These are phyloP conservation scores for Kockiozyma suomiensis DNA, from an alignment of 805 yeast genomes.

Conservation along the genomic window DNA sequence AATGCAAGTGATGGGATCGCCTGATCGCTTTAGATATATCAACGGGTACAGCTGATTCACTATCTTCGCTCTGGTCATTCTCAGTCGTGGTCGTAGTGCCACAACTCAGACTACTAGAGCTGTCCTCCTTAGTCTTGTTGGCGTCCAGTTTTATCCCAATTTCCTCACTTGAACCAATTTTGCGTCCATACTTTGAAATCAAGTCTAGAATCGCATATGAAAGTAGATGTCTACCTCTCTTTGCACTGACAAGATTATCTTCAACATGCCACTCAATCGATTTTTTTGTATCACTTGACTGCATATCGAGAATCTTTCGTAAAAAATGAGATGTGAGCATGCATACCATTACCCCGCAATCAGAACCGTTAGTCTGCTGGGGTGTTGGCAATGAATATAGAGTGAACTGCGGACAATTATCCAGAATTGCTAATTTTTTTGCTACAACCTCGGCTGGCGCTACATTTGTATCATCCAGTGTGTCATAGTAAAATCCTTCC, in stretches of 20 bases:
- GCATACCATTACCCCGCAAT: constrained; percentile 38
- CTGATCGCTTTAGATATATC: background rate
- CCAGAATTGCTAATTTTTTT: constrained; percentile 40
- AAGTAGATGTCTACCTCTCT: constrained; percentile 24
- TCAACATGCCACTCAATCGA: constrained; percentile 12
- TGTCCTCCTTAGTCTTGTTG: background rate
- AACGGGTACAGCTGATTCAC: background rate
- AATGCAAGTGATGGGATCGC: background rate
- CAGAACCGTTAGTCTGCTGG: constrained; percentile 35
- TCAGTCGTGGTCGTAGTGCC: background rate
- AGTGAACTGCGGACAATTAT: background rate
- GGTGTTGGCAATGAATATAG: constrained; percentile 23
- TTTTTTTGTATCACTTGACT: background rate
- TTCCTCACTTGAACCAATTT: constrained; percentile 9
- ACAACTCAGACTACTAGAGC: background rate
- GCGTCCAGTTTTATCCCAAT: constrained; percentile 2
- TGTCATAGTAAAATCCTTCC: constrained; percentile 60
- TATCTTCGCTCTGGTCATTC: background rate
- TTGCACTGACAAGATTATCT: constrained; percentile 5
- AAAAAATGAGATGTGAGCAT: constrained; percentile 30
- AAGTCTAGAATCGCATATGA: constrained; percentile 28
- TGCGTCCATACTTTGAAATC: constrained; percentile 26
- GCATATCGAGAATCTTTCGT: constrained; percentile 15
- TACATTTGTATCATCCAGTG: constrained; percentile 53
- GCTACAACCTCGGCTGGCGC: constrained; percentile 44